Evolutionary conservation across 371 early-diverging fungal species (phyloP).

Genomic region (Actinomortierella wolfii): DNA sequence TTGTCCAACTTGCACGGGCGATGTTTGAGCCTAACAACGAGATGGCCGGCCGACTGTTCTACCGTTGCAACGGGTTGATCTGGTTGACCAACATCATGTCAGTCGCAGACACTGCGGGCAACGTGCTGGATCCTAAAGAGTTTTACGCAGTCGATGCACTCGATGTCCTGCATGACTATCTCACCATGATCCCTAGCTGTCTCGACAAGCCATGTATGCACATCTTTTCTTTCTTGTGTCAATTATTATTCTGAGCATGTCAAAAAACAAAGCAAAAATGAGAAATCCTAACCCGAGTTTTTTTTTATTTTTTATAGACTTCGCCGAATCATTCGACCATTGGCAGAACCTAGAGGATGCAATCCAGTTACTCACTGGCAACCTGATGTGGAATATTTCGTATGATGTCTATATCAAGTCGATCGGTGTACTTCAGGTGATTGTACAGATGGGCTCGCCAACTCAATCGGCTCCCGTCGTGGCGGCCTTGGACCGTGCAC

Average conservation of each 20-base stretch:
- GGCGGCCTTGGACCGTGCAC: constrained; percentile 14
- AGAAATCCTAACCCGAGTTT: background rate
- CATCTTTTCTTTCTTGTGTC: no score
- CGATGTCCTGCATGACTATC: constrained; percentile 22
- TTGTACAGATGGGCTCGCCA: constrained; percentile 22
- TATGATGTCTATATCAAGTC: constrained; percentile 16
- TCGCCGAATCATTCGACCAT: constrained; percentile 41
- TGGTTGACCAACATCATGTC: constrained; percentile 29
- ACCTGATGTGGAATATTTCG: constrained; percentile 37
- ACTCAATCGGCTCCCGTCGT: constrained; percentile 18
- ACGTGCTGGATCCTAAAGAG: constrained; percentile 21
- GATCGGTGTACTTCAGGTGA: constrained; percentile 22
- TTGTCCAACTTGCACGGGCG: constrained; percentile 20
- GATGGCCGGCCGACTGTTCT: constrained; percentile 23
- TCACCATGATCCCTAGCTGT: constrained; percentile 27
- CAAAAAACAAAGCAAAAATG: background rate
- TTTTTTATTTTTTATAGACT: constrained; percentile 11
- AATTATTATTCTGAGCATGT: background rate
- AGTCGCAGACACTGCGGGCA: constrained; percentile 14
- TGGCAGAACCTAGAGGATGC: constrained; percentile 38
- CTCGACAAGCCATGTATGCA: constrained; percentile 25
- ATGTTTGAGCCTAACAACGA: constrained; percentile 30
- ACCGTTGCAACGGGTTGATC: constrained; percentile 20
- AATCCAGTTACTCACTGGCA: constrained; percentile 21
- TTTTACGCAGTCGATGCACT: constrained; percentile 35